Evolutionary conservation across 2,329 filamentous ascomycete species (phyloP).

Genomic region (Phaeosphaeriaceae sp.): DNA sequence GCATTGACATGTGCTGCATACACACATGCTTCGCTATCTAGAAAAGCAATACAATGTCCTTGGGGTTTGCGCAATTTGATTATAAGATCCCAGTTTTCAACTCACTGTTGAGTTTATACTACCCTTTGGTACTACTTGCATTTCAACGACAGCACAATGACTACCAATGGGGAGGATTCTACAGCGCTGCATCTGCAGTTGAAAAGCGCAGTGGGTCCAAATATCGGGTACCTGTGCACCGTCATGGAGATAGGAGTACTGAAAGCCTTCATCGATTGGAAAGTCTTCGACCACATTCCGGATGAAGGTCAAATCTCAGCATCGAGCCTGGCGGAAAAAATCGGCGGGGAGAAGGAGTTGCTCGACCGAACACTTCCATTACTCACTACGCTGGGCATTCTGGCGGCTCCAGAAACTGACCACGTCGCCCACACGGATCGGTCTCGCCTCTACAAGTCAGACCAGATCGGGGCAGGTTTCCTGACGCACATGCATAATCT

Average conservation of each 20-base stretch:
- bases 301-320: neutral
- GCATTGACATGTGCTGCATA: no score
- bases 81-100: no score
- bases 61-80: no score
- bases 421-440: conserved; percentile 1
- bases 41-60: no score
- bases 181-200: neutral
- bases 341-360: neutral
- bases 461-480: neutral
- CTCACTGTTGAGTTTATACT: no score
- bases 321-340: neutral
- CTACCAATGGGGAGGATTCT: neutral
- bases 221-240: neutral
- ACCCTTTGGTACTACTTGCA: no score
- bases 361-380: conserved; percentile 2
- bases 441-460: neutral
- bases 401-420: neutral
- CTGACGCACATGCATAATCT: conserved; percentile 1
- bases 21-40: no score
- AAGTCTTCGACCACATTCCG: neutral
- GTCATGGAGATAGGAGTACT: neutral
- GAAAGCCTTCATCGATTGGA: conserved; percentile 1
- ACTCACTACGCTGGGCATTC: neutral
- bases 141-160: neutral
- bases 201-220: neutral